phyloP scores from a whole-genome alignment of 2,329 filamentous ascomycete genomes.

The Plenodomus lindquistii region DNA sequence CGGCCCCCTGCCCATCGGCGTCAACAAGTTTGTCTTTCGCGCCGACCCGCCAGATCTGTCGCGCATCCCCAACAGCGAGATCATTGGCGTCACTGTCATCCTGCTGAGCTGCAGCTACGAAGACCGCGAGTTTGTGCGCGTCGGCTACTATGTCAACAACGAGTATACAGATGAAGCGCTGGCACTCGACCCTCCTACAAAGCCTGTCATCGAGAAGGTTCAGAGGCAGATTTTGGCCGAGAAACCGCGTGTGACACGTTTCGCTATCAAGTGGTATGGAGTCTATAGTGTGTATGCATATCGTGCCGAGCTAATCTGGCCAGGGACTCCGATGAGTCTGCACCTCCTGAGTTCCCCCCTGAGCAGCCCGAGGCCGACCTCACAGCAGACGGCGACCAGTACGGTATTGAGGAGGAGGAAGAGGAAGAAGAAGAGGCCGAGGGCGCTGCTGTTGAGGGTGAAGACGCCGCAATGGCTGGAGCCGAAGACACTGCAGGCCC shows the following conservation, averaged over 20 bases:
- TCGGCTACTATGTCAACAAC: constrained; percentile 99
- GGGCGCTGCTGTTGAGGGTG: constrained; percentile 55
- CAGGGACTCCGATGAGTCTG: constrained; percentile 97
- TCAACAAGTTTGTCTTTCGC: constrained; percentile 99
- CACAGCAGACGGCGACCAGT: constrained; percentile 79
- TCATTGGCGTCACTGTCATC: constrained; percentile 95
- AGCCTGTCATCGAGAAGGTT: constrained; percentile 91
- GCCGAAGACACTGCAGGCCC: constrained; percentile 59
- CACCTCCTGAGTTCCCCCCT: constrained; percentile 92
- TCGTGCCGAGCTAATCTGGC: constrained; percentile 18
- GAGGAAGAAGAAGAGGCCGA: constrained; percentile 69
- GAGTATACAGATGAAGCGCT: constrained; percentile 95
- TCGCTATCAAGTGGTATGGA: constrained; percentile 94
- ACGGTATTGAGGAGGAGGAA: constrained; percentile 80
- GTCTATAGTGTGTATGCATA: background rate
- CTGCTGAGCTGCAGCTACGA: constrained; percentile 97
- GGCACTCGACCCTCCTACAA: constrained; percentile 83
- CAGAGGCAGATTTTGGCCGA: constrained; percentile 90
- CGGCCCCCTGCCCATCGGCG: constrained; percentile 93
- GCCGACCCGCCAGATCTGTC: constrained; percentile 88
- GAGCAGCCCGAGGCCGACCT: constrained; percentile 96
- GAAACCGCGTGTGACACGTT: constrained; percentile 95
- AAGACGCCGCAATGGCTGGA: constrained; percentile 77
- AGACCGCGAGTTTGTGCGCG: constrained; percentile 92
- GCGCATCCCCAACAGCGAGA: constrained; percentile 91